phyloP scores from a whole-genome alignment of 805 yeast genomes.

The Vanderwaltozyma yarrowii region DNA sequence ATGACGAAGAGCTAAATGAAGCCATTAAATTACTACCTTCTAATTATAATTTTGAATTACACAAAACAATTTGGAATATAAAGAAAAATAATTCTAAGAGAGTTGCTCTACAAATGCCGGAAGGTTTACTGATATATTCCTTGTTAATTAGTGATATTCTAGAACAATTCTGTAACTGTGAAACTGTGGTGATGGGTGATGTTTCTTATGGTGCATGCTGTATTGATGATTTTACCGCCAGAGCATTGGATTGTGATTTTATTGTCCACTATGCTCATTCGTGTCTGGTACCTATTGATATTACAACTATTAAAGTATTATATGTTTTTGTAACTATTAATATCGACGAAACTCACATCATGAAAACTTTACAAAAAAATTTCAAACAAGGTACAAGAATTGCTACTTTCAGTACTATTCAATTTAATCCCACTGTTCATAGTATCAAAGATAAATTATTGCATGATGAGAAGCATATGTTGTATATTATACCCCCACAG shows the following conservation, averaged over 20 bases:
- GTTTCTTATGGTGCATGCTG: constrained; percentile 99
- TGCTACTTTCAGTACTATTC: constrained; percentile 92
- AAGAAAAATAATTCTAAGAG: constrained; percentile 62
- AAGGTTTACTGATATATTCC: constrained; percentile 83
- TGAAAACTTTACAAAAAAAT: constrained; percentile 65
- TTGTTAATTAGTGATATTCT: constrained; percentile 83
- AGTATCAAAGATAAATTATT: constrained; percentile 54
- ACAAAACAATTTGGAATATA: constrained; percentile 91
- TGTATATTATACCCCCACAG: constrained; percentile 77
- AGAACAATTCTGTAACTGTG: constrained; percentile 82
- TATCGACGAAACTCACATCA: constrained; percentile 73
- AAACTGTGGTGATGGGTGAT: constrained; percentile 94
- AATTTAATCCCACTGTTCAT: constrained; percentile 91
- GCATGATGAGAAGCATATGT: constrained; percentile 34
- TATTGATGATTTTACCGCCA: constrained; percentile 91
- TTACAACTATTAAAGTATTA: constrained; percentile 83
- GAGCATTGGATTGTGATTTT: constrained; percentile 86
- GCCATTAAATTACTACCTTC: constrained; percentile 77
- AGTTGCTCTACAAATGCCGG: constrained; percentile 96
- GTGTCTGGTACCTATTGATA: constrained; percentile 89
- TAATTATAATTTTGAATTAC: constrained; percentile 92
- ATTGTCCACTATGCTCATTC: constrained; percentile 96
- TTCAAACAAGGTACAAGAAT: constrained; percentile 53
- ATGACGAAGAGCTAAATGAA: constrained; percentile 72
- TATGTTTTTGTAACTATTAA: constrained; percentile 91